Evolutionary conservation across 1,139 yeast species (phyloP).

Genomic region (Yamadazyma dendronema): DNA sequence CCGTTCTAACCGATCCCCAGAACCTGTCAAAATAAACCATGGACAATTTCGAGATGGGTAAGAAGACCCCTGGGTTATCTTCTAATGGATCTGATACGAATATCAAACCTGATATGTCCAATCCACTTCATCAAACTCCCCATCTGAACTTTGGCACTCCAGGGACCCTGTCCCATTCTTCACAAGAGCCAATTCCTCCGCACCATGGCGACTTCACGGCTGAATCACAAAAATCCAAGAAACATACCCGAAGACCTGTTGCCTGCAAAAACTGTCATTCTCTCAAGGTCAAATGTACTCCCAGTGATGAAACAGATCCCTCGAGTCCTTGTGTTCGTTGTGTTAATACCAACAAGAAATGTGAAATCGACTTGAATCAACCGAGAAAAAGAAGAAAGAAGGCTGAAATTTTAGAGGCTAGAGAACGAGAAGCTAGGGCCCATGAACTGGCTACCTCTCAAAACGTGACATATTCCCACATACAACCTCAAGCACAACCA

Average conservation of each 20-base stretch:
- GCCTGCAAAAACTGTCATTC: conserved; percentile 85
- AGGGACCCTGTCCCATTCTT: background rate
- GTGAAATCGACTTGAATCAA: conserved; percentile 68
- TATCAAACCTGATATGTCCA: too few species aligned
- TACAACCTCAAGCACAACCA: too few species aligned
- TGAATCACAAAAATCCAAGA: conserved; percentile 4
- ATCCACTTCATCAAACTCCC: background rate
- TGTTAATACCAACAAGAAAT: conserved; percentile 55
- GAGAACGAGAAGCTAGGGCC: conserved; percentile 4
- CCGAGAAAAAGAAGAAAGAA: conserved; percentile 52
- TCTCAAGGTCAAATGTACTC: conserved; percentile 79
- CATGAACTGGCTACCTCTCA: background rate
- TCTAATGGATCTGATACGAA: too few species aligned
- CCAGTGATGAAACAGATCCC: conserved; percentile 58
- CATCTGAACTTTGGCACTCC: background rate
- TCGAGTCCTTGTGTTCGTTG: conserved; percentile 75
- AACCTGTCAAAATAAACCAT: background rate
- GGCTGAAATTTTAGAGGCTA: conserved; percentile 25
- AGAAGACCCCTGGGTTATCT: too few species aligned
- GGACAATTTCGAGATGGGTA: too few species aligned
- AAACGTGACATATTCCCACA: too few species aligned
- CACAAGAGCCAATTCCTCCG: background rate
- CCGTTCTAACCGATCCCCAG: conserved; percentile 10
- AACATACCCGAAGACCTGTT: conserved; percentile 28
- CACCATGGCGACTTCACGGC: background rate